Base-by-base conservation (phyloP, 768 basidiomycete genomes). In the Naematelia aurantialba region DNA sequence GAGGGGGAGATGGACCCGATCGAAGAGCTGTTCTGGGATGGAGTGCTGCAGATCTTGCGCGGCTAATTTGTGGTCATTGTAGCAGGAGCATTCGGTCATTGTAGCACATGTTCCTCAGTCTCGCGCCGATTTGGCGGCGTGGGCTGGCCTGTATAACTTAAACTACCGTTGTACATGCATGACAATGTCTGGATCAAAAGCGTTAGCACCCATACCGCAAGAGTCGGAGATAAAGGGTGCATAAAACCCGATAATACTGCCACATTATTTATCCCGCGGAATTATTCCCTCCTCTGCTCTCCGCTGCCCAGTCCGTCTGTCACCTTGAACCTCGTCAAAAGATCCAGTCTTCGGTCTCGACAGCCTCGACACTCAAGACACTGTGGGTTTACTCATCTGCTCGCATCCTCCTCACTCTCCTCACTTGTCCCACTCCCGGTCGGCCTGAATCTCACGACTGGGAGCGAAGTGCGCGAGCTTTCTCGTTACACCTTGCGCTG, bases 1-100 rank as follows among this genome's bases (percentile, higher is more conserved):
- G 74, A 76, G 42, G 76, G 76, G 13, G 72, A 76, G 46, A 62
- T 78, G 60, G 75, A 78, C 31, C 47, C 61, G 17, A 68, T 69
- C 13, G 76, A 78, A 58, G 60, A 54, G 5, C 54, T 75, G 44
- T 78, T 75, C 67, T 78, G 76, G 76, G 58, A 62, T 22, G 68
- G 68, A 34, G 69, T 74, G 2, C 60, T 60, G 42, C 69, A 69
- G 54, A 75, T 69, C 42, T 53, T 78, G 19, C 44, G 72, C 46
- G 69, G 69, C 8, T 39, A 39, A 17, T n/a, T n/a, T n/a, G n/a
- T n/a, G n/a, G n/a, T n/a, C n/a, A n/a, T n/a, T n/a, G n/a, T n/a
- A n/a, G n/a, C n/a, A n/a, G n/a, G n/a, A n/a, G n/a, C n/a, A n/a
- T n/a, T n/a, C n/a, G n/a, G n/a, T n/a, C n/a, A n/a, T n/a, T n/a